Evolutionary conservation across 805 yeast species (phyloP).

Genomic region (Candida xyloterini): DNA sequence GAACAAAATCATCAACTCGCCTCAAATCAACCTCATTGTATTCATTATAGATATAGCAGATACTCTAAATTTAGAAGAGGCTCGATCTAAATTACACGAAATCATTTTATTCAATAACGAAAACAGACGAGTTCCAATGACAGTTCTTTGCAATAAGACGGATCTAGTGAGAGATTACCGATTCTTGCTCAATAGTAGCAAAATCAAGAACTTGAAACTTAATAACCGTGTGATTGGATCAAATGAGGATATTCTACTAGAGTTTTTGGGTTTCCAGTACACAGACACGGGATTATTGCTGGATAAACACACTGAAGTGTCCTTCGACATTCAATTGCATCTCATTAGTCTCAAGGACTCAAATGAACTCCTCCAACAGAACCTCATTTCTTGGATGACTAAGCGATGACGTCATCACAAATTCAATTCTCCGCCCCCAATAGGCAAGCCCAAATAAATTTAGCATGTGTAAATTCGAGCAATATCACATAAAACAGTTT

Average conservation of each 20-base stretch:
- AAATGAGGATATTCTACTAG: slow-evolving; percentile 14
- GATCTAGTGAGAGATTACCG: slow-evolving; percentile 25
- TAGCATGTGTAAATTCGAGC: slow-evolving; percentile 4
- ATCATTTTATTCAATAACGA: slow-evolving; percentile 21
- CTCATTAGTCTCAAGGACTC: slow-evolving; percentile 20
- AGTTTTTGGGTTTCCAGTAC: slow-evolving; percentile 20
- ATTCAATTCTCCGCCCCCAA: no score
- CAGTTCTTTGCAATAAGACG: slow-evolving; percentile 31
- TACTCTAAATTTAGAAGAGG: slow-evolving; percentile 22
- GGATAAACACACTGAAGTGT: slow-evolving; percentile 12
- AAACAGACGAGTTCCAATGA: slow-evolving; percentile 21
- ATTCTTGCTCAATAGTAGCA: slow-evolving; percentile 4
- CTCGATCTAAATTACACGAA: slow-evolving; percentile 22
- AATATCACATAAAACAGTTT: slow-evolving; percentile 5
- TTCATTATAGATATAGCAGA: slow-evolving; percentile 33
- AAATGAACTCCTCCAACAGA: slow-evolving; percentile 1
- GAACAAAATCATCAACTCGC: slow-evolving; percentile 15
- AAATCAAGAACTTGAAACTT: slow-evolving; percentile 9
- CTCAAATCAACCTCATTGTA: slow-evolving; percentile 20
- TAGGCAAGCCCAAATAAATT: not conserved
- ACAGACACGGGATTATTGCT: slow-evolving; percentile 2
- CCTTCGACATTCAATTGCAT: slow-evolving; percentile 25
- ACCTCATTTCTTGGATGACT: slow-evolving; percentile 24
- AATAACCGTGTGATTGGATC: slow-evolving; percentile 9
- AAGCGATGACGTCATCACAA: slow-evolving; percentile 7